phyloP scores from a whole-genome alignment of 768 basidiomycete species.

The Clitopilus hobsonii region DNA sequence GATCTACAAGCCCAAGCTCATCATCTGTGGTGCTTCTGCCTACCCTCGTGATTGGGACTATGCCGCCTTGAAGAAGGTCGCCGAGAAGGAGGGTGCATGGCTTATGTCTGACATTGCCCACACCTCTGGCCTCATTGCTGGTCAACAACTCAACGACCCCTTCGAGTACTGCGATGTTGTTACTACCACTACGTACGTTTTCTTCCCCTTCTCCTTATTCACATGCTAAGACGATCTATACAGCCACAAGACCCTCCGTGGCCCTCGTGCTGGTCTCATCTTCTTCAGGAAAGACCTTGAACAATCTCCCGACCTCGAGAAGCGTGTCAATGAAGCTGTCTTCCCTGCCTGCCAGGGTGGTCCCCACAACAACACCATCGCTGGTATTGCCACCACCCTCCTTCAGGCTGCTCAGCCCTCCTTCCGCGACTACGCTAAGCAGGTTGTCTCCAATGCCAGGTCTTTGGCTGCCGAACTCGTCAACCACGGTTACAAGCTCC shows the following conservation, averaged over 20 bases:
- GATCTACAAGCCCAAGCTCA: slow-evolving; percentile 90
- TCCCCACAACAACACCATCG: slow-evolving; percentile 99
- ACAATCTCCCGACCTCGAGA: slow-evolving; percentile 82
- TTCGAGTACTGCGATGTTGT: slow-evolving; percentile 98
- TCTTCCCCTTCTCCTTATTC: not conserved
- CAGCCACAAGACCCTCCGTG: slow-evolving; percentile 97
- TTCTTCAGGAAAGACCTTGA: slow-evolving; percentile 96
- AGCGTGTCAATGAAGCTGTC: slow-evolving; percentile 95
- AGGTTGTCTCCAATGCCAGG: slow-evolving; percentile 86
- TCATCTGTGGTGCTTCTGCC: slow-evolving; percentile 98
- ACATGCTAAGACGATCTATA: slow-evolving; percentile 3
- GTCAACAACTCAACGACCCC: slow-evolving; percentile 83
- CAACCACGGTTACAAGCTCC: slow-evolving; percentile 87
- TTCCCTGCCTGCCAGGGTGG: slow-evolving; percentile 99
- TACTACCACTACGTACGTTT: slow-evolving; percentile 86
- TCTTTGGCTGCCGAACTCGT: slow-evolving; percentile 71
- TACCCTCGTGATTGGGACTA: slow-evolving; percentile 99
- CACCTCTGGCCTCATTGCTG: slow-evolving; percentile 92
- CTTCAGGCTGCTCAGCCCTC: slow-evolving; percentile 86
- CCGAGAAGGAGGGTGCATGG: slow-evolving; percentile 86
- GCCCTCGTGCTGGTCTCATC: slow-evolving; percentile 95
- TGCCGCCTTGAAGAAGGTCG: slow-evolving; percentile 69
- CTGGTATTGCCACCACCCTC: slow-evolving; percentile 89
- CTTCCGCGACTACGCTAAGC: slow-evolving; percentile 89
- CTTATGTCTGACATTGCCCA: slow-evolving; percentile 98